Evolutionary conservation across 2,329 filamentous ascomycete species (phyloP).

Genomic region (Hypomyces rosellus): DNA sequence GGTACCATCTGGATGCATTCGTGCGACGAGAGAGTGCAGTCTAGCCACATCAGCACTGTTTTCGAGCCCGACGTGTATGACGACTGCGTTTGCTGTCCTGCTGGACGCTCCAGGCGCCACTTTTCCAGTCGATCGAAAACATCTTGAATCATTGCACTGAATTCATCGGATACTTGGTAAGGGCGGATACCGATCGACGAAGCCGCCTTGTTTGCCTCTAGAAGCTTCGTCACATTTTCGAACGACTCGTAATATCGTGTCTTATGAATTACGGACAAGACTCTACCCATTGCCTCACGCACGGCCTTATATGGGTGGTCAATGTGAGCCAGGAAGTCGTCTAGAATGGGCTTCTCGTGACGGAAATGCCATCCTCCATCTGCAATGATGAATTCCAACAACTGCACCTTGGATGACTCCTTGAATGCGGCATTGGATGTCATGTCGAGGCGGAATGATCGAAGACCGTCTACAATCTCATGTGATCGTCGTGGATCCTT

Average conservation of each 20-base stretch:
- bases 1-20: constrained; percentile 86
- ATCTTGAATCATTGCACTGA: constrained; percentile 61
- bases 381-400: constrained; percentile 80
- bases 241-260: constrained; percentile 94
- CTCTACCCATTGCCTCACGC: constrained; percentile 86
- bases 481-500: constrained; percentile 84
- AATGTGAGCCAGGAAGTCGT: constrained; percentile 84
- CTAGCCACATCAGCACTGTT: constrained; percentile 91
- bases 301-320: constrained; percentile 98
- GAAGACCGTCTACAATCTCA: constrained; percentile 77
- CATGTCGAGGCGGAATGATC: constrained; percentile 87
- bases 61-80: constrained; percentile 95
- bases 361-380: constrained; percentile 97
- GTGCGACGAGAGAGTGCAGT: constrained; percentile 81
- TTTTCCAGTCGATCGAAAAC: constrained; percentile 75
- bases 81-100: constrained; percentile 87
- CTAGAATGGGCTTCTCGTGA: constrained; percentile 75
- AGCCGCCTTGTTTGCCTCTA: constrained; percentile 69
- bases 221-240: constrained; percentile 65
- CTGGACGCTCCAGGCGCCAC: constrained; percentile 78
- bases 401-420: constrained; percentile 90
- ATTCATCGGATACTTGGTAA: constrained; percentile 72
- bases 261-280: constrained; percentile 80
- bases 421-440: constrained; percentile 96
- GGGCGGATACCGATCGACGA: constrained; percentile 82